phyloP scores from a whole-genome alignment of 2,329 filamentous ascomycete genomes.

The Trichoderma lentiforme region DNA sequence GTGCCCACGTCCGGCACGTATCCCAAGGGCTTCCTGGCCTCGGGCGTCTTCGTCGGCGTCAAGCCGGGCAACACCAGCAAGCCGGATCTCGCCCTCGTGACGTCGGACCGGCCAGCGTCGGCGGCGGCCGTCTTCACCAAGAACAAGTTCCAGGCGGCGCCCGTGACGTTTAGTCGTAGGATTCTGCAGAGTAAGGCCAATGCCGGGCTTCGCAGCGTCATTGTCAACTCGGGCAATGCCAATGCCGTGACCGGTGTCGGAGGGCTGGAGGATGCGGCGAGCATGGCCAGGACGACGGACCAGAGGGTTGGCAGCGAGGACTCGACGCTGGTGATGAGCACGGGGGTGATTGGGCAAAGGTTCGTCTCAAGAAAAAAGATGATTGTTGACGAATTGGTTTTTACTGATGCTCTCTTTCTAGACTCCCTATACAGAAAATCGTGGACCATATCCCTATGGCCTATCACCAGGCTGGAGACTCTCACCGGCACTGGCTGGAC shows the following conservation, averaged over 20 bases:
- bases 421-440: constrained; percentile 89
- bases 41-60: constrained; percentile 86
- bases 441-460: constrained; percentile 75
- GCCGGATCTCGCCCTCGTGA: constrained; percentile 85
- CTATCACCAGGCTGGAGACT: constrained; percentile 64
- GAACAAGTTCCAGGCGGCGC: constrained; percentile 97
- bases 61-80: constrained; percentile 90
- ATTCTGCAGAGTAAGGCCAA: constrained; percentile 66
- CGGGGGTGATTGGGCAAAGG: constrained; percentile 94
- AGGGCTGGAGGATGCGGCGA: constrained; percentile 80
- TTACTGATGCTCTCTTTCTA: constrained; percentile 29
- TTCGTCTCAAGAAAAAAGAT: neutral
- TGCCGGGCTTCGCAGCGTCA: constrained; percentile 70
- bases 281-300: constrained; percentile 80
- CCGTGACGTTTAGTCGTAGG: constrained; percentile 78
- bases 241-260: constrained; percentile 94
- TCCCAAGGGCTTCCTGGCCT: constrained; percentile 83
- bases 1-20: constrained; percentile 82
- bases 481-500: constrained; percentile 82
- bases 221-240: constrained; percentile 94
- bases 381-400: neutral
- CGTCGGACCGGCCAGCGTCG: constrained; percentile 80
- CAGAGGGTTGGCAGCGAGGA: constrained; percentile 49
- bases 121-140: constrained; percentile 94
- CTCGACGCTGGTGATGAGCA: constrained; percentile 93